Base-by-base conservation (phyloP, 805 yeast genomes). In the Phaffomyces thermotolerans region DNA sequence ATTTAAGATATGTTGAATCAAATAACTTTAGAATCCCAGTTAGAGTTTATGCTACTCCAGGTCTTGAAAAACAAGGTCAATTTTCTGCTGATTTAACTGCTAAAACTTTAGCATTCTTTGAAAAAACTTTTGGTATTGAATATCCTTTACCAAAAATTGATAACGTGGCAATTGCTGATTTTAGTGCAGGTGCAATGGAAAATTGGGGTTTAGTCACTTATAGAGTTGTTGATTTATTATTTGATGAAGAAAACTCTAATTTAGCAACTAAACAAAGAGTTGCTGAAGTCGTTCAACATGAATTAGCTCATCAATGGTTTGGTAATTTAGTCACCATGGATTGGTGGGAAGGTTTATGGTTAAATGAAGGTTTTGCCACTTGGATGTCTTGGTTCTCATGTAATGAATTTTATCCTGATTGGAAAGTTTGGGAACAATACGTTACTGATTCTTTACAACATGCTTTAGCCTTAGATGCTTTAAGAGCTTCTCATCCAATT, bases 291-390 rank as follows among this genome's bases (percentile, higher is more conserved):
- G 89, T 85, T 37, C 86, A 82, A 68, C 95, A 85, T 67, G 95
- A 85, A 67, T 73, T 85, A 67, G 93, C 95, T 40, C 95, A 85
- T 64, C 95, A 85, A 69, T 85, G 95, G 95, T 85, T 85, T 57
- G 95, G 95, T 60, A 82, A 85, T 64, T 72, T 85, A 65, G 95
- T 85, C 47, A 85, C 95, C 43, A 85, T 85, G 95, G 90, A 84
- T 58, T 85, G 87, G 82, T 85, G 95, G 95, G 87, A 84, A 64
- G 91, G 87, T 52, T 73, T 85, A 57, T 85, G 93, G 91, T 74
- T 85, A 55, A 85, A 85, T 60, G 95, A 85, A 68, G 91, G 93
- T 37, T 86, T 85, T 54, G 95, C 95, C 39, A 85, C 95, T 42
- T 85, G 91, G 87, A 84, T 83, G 83, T 84, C 91, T 5, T 85